Evolutionary conservation across 176 grass and related monocot genomes (phyloP), one percentile per base, ranked within the genome.

Genomic region (Oryza glumipatula): DNA sequence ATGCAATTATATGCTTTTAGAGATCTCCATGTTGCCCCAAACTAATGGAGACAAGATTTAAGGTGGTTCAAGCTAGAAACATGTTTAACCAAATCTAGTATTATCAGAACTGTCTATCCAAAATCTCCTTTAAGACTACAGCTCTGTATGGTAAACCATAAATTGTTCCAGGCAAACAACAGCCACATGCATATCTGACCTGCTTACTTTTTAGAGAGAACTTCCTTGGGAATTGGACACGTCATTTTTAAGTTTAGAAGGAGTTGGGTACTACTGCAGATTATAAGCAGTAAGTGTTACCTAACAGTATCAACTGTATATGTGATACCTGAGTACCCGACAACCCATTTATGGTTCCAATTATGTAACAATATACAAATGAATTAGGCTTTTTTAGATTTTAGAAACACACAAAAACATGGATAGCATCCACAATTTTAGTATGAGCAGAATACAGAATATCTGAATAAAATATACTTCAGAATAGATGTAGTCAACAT

Each of bases 381-480:
- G 47, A 19, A 28, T 74, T 32, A 75, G 26, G 16, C 35, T 48
- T 16, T 26, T 30, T 38, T 6, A 21, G 51, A 56, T 13, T 14
- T n/a, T 21, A 63, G 10, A 21, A 77, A 77, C 32, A 60, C 17
- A 56, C 9, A 56, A 68, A 36, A 76, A 33, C 12, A 69, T 77
- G 65, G 15, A n/a, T 58, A 77, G 73, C 30, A 76, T 56, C 33
- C 13, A 51, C 81, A 66, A 48, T 32, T 47, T 65, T 73, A 75
- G 41, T 49, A 74, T 6, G 23, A 66, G 7, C 7, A 38, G 46
- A 75, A 72, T 28, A 15, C 4, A 22, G 9, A 24, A 49, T 38
- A 36, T 83, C 11, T 22, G 16, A 7, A 56, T 52, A 39, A 49
- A 67, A 24, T 19, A 52, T 68, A 52, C 13, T 52, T 51, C 60